Evolutionary conservation across 306 rosid species (phyloP).

Genomic region (Senna siamea): DNA sequence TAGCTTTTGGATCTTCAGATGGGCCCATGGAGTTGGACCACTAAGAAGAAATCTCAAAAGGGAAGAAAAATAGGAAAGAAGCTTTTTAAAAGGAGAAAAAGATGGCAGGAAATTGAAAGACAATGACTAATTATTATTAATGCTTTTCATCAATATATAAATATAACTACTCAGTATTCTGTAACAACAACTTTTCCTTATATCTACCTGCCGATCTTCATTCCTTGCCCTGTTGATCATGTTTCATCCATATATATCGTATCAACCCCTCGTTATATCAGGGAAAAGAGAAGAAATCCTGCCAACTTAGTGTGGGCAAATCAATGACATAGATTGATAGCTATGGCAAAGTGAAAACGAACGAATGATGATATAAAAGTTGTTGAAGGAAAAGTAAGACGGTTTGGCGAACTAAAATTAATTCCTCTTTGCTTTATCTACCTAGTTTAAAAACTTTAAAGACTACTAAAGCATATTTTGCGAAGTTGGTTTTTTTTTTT

Average conservation of each 20-base stretch:
- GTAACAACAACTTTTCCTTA: constrained; percentile 1
- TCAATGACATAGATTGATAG: neutral
- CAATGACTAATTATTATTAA: no score
- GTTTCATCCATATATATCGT: constrained; percentile 3
- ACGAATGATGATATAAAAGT: neutral
- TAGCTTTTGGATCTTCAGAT: constrained; percentile 14
- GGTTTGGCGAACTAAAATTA: neutral
- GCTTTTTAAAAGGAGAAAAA: neutral
- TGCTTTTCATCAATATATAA: neutral
- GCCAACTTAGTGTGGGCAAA: neutral
- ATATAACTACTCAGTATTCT: neutral
- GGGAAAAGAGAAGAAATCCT: constrained; percentile 1
- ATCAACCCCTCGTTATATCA: neutral
- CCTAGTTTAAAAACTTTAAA: neutral
- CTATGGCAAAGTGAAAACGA: neutral
- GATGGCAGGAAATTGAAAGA: no score
- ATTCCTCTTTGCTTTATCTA: neutral
- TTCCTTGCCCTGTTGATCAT: neutral
- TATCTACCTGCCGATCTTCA: neutral
- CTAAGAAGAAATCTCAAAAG: neutral
- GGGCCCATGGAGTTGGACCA: constrained; percentile 32
- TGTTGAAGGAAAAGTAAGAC: neutral
- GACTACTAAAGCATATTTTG: no score
- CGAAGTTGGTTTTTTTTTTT: no score
- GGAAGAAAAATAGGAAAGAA: neutral